Conservation (phyloP, 495 filamentous ascomycete species). For the Entonaema liquescens region DNA sequence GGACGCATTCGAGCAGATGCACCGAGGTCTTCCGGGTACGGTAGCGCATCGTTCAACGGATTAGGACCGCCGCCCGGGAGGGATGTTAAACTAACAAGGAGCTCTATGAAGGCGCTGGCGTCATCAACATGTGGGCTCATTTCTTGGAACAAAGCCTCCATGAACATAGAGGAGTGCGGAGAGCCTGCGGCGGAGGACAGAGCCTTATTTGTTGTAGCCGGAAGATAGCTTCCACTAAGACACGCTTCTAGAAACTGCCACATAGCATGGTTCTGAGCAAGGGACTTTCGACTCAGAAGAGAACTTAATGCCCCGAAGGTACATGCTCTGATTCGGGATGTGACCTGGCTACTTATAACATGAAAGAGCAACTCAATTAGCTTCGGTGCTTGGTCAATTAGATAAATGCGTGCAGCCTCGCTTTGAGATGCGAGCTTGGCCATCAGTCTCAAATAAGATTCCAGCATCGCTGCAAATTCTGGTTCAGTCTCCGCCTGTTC, state of each 20-base stretch:
- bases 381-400: conserved; percentile 70
- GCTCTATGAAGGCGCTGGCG: conserved; percentile 78
- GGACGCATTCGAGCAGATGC: conserved; percentile 73
- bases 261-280: conserved; percentile 66
- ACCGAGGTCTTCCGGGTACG: conserved; percentile 91
- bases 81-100: conserved; percentile 72
- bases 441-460: conserved; percentile 89
- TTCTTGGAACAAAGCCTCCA: conserved; percentile 64
- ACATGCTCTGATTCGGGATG: conserved; percentile 77
- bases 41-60: conserved; percentile 73
- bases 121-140: conserved; percentile 79
- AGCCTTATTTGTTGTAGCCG: conserved; percentile 41
- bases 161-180: conserved; percentile 53
- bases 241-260: conserved; percentile 78
- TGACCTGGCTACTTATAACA: conserved; percentile 72
- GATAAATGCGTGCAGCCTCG: conserved; percentile 69
- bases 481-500: conserved; percentile 74
- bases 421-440: conserved; percentile 78
- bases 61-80: conserved; percentile 66
- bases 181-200: conserved; percentile 20
- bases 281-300: conserved; percentile 70
- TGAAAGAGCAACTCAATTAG: conserved; percentile 72
- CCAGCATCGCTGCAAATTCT: conserved; percentile 89
- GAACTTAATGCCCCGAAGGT: conserved; percentile 74
- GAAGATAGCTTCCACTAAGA: conserved; percentile 64